phyloP scores from a whole-genome alignment of 306 rosid species.

The Mucuna pruriens region DNA sequence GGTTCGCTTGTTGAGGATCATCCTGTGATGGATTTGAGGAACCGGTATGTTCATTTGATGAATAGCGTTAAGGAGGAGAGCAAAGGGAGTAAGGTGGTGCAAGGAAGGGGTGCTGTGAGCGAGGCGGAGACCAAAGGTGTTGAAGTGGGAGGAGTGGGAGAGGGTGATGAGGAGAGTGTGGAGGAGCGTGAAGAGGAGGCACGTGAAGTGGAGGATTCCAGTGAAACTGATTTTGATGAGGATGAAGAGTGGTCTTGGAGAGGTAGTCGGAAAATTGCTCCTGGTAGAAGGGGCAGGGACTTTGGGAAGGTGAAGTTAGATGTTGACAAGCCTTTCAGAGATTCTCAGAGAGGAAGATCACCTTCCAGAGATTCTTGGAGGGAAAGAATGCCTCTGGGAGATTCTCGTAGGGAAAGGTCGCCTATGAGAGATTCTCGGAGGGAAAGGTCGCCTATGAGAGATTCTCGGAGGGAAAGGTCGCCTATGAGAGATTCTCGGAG shows the following conservation, averaged over 20 bases:
- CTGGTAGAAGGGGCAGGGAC: constrained; percentile 16
- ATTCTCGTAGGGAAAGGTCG: background rate
- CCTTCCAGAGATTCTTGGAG: background rate
- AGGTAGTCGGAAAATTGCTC: constrained; percentile 27
- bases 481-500: constrained; percentile 36
- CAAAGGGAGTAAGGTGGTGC: constrained; percentile 40
- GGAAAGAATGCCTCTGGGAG: background rate
- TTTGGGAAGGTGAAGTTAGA: constrained; percentile 33
- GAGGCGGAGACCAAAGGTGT: constrained; percentile 38
- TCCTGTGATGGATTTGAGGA: constrained; percentile 65
- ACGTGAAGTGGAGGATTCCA: constrained; percentile 46
- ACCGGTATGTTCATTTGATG: constrained; percentile 71
- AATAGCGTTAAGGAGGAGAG: constrained; percentile 57
- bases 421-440: background rate
- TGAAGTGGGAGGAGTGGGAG: constrained; percentile 32
- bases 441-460: constrained; percentile 10
- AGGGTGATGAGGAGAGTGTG: constrained; percentile 35
- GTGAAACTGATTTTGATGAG: constrained; percentile 37
- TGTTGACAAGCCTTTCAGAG: constrained; percentile 34
- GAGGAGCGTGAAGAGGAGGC: constrained; percentile 43
- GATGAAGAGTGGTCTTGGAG: constrained; percentile 37
- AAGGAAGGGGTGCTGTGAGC: constrained; percentile 33
- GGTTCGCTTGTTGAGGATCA: constrained; percentile 62
- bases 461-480: constrained; percentile 20
- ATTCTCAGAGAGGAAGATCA: constrained; percentile 39